Evolutionary conservation across 805 yeast species (phyloP).

Genomic region (Maudiozyma bulderi): DNA sequence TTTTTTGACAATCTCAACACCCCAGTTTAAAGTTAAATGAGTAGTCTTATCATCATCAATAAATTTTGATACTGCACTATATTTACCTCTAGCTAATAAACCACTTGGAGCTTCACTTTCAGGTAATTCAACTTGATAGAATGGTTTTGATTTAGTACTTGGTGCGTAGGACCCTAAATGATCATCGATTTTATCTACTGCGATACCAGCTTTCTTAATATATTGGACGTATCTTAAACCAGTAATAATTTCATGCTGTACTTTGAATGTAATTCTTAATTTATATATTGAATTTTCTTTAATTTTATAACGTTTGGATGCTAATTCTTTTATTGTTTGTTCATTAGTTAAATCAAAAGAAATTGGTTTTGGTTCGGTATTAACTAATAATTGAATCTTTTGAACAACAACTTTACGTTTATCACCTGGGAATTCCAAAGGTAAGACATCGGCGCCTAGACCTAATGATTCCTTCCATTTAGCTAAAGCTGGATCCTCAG

Average conservation of each 20-base stretch:
- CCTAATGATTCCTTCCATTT: conserved; percentile 91
- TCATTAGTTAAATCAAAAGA: conserved; percentile 58
- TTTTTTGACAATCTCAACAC: conserved; percentile 67
- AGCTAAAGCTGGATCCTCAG: conserved; percentile 80
- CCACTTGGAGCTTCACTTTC: conserved; percentile 90
- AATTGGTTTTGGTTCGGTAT: conserved; percentile 56
- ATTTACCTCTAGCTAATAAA: conserved; percentile 75
- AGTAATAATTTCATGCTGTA: conserved; percentile 85
- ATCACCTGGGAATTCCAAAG: conserved; percentile 57
- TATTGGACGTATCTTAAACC: conserved; percentile 81
- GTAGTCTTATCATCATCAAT: conserved; percentile 75
- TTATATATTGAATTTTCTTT: conserved; percentile 71
- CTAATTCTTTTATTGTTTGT: conserved; percentile 45
- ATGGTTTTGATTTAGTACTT: conserved; percentile 70
- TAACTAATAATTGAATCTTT: conserved; percentile 62
- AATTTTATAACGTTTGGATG: conserved; percentile 60
- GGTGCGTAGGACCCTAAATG: conserved; percentile 91
- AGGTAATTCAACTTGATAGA: conserved; percentile 50
- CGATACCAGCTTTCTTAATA: conserved; percentile 78
- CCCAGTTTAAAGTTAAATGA: conserved; percentile 76
- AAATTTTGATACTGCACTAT: conserved; percentile 72
- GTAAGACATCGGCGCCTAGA: conserved; percentile 50
- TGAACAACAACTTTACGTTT: conserved; percentile 68
- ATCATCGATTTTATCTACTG: conserved; percentile 78
- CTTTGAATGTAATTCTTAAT: conserved; percentile 64